Percentiles rank a stretch among this genome's conserved stretches.
Conservation (phyloP, 1,284 basidiomycete genomes). For the Polyporus tsugae region DNA sequence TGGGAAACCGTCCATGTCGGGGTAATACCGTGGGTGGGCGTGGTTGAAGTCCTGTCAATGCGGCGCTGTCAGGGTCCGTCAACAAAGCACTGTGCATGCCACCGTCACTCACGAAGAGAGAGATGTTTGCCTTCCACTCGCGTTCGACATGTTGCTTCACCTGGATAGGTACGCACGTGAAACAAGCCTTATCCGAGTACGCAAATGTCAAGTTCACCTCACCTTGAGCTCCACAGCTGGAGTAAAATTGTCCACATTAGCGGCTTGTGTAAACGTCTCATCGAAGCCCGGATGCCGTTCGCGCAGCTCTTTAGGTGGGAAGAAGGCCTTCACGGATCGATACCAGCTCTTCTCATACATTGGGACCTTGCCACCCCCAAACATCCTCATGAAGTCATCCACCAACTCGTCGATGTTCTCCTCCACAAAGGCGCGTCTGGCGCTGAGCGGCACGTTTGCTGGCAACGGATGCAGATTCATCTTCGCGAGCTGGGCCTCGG, state of each 20-base stretch:
- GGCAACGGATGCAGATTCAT: not conserved
- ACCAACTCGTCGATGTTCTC: not conserved
- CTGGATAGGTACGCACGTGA: not conserved
- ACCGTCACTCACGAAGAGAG: constrained; percentile 18
- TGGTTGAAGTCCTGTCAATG: constrained; percentile 16
- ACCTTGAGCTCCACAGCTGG: not conserved
- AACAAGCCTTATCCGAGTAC: not conserved
- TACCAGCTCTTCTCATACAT: constrained; percentile 20
- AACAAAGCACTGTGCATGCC: no score
- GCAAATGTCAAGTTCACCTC: not conserved
- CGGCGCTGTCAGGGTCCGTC: not conserved
- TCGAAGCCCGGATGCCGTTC: constrained; percentile 15
- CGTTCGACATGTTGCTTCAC: constrained; percentile 14
- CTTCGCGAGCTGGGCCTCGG: not conserved
- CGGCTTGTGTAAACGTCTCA: constrained; percentile 4
- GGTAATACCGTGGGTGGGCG: constrained; percentile 10
- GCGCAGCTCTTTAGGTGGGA: constrained; percentile 17
- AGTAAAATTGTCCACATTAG: not conserved
- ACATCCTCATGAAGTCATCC: constrained; percentile 1
- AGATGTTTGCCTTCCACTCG: constrained; percentile 27
- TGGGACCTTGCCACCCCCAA: not conserved
- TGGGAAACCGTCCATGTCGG: constrained; percentile 11
- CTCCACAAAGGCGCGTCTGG: constrained; percentile 8
- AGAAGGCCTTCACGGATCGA: constrained; percentile 15
- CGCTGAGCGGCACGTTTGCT: not conserved